phyloP scores from a whole-genome alignment of 2,329 filamentous ascomycete genomes.

The Pseudocercospora crystallina region DNA sequence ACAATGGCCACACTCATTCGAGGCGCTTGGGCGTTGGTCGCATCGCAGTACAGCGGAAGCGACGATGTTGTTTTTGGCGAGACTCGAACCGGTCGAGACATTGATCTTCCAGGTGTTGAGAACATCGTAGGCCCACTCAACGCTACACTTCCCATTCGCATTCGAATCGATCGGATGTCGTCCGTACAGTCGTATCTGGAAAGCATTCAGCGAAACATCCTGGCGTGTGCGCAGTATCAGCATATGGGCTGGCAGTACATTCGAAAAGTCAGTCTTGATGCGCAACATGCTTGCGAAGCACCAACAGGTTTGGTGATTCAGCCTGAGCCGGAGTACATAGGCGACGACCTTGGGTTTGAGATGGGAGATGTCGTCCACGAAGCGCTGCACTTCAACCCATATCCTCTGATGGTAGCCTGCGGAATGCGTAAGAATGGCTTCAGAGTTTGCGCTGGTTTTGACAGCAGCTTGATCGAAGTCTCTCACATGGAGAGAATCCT shows the following conservation, averaged over 20 bases:
- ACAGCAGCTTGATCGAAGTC: neutral
- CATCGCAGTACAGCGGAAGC: conserved; percentile 30
- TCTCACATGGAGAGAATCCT: conserved; percentile 1
- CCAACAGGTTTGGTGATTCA: conserved; percentile 58
- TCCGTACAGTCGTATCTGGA: conserved; percentile 27
- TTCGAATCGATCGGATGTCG: conserved; percentile 29
- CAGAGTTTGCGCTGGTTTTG: conserved; percentile 22
- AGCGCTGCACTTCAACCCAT: conserved; percentile 33
- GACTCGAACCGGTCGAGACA: conserved; percentile 38
- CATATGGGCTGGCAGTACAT: conserved; percentile 41
- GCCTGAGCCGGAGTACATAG: conserved; percentile 26
- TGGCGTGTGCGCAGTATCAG: conserved; percentile 38
- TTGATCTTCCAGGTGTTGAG: conserved; percentile 27
- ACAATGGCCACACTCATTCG: conserved; percentile 29
- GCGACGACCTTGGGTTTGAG: conserved; percentile 24
- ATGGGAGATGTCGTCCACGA: conserved; percentile 21
- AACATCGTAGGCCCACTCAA: conserved; percentile 36
- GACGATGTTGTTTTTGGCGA: conserved; percentile 38
- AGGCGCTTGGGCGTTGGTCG: conserved; percentile 35
- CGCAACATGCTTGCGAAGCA: conserved; percentile 57
- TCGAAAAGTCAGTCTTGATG: conserved; percentile 49
- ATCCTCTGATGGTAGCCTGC: conserved; percentile 52
- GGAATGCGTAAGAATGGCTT: conserved; percentile 46
- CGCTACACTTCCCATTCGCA: conserved; percentile 40
- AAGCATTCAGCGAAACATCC: conserved; percentile 18